A percentile compares a stretch with the other conserved stretches of the same genome.
These are phyloP conservation scores for Diplodia intermedia DNA, from an alignment of 2,329 filamentous ascomycete species.

Conservation along the genomic window DNA sequence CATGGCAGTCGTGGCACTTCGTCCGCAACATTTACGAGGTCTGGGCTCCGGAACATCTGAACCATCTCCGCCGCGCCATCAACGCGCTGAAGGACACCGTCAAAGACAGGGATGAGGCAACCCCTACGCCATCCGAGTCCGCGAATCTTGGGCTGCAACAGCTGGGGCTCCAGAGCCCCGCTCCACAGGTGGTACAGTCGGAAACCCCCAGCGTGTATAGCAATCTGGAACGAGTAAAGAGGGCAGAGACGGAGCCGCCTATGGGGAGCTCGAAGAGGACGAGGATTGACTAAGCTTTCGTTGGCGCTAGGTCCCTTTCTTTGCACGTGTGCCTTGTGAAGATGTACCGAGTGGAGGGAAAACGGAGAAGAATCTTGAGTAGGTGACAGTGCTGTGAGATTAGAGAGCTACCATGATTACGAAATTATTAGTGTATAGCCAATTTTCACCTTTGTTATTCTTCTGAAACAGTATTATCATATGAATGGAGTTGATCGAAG, in stretches of 20 bases:
- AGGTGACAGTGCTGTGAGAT: too few species aligned
- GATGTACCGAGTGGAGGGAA: too few species aligned
- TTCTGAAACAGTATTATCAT: too few species aligned
- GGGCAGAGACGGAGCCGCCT: neutral
- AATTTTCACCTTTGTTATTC: too few species aligned
- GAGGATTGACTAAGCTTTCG: too few species aligned
- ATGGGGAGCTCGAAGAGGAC: too few species aligned
- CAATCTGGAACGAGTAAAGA: neutral
- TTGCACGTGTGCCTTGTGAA: too few species aligned
- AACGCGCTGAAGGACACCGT: neutral
- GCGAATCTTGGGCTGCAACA: neutral
- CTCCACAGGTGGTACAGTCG: neutral
- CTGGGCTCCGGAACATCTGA: neutral
- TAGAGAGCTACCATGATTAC: too few species aligned
- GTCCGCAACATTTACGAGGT: constrained; percentile 4
- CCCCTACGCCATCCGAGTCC: neutral
- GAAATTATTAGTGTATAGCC: too few species aligned
- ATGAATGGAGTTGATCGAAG: too few species aligned
- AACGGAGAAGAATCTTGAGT: too few species aligned
- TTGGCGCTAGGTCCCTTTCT: too few species aligned
- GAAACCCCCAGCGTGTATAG: neutral
- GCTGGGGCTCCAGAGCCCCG: neutral
- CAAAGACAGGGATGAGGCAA: neutral
- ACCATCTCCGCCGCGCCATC: neutral
- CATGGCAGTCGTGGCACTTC: neutral